phyloP scores from a whole-genome alignment of 1,284 basidiomycete genomes.

The Stereum hirsutum region DNA sequence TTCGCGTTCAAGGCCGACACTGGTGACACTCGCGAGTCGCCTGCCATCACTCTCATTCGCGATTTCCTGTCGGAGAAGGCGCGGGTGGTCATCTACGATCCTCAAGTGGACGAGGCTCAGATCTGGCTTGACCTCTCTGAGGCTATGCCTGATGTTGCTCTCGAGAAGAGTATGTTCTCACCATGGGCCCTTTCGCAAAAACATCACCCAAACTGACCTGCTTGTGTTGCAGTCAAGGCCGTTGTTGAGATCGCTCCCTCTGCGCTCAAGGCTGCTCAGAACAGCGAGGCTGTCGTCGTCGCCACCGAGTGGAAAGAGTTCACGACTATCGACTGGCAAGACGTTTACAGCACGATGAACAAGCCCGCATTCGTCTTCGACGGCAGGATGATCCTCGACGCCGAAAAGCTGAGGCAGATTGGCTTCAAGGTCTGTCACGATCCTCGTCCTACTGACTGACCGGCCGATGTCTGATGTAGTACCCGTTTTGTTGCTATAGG shows the following conservation, averaged over 20 bases:
- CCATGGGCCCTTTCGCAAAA: neutral
- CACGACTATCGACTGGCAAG: constrained; percentile 82
- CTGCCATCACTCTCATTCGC: constrained; percentile 91
- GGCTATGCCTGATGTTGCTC: constrained; percentile 47
- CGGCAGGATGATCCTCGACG: constrained; percentile 81
- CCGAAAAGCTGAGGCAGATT: constrained; percentile 71
- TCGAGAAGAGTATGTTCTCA: constrained; percentile 47
- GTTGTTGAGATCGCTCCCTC: constrained; percentile 73
- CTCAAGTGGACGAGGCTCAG: constrained; percentile 68
- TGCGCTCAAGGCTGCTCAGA: constrained; percentile 82
- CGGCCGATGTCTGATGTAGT: neutral
- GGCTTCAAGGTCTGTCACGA: constrained; percentile 77
- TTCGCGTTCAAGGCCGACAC: constrained; percentile 97
- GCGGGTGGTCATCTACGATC: constrained; percentile 85
- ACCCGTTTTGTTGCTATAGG: constrained; percentile 15
- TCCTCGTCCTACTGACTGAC: neutral
- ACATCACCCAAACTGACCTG: neutral
- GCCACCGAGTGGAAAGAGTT: constrained; percentile 98
- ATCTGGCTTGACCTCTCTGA: constrained; percentile 72
- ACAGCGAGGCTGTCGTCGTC: constrained; percentile 89
- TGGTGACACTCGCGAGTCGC: constrained; percentile 94
- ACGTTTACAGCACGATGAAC: constrained; percentile 83
- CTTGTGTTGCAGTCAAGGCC: constrained; percentile 59
- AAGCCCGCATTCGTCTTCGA: constrained; percentile 98
- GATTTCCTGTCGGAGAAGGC: constrained; percentile 92